phyloP scores from a whole-genome alignment of 208 protist species.

The Leishmania martiniquensis region DNA sequence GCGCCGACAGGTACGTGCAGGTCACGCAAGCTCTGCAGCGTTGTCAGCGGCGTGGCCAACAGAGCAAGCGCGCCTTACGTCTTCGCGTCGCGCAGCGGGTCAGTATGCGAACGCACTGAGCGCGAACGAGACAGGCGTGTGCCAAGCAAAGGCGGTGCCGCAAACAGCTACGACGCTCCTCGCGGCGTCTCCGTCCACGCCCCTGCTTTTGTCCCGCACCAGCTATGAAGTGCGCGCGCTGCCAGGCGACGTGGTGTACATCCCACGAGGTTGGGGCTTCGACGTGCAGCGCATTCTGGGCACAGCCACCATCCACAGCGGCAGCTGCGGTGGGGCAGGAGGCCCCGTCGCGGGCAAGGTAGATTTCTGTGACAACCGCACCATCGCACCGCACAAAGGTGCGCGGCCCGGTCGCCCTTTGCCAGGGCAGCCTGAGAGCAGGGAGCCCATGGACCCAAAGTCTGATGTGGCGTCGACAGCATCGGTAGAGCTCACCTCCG shows the following conservation, averaged over 20 bases:
- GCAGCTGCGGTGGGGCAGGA: background rate
- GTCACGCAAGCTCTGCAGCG: slow-evolving; percentile 29
- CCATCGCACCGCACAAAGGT: background rate
- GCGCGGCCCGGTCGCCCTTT: background rate
- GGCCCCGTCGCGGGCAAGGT: background rate
- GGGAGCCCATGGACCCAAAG: background rate
- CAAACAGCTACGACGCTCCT: background rate
- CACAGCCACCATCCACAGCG: slow-evolving; percentile 34
- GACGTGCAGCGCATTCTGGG: slow-evolving; percentile 64
- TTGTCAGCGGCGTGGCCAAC: slow-evolving; percentile 31
- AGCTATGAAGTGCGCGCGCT: slow-evolving; percentile 74
- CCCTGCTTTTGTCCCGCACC: slow-evolving; percentile 5
- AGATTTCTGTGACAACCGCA: slow-evolving; percentile 22
- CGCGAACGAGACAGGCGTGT: slow-evolving; percentile 27
- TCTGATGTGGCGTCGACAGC: background rate
- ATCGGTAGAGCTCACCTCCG: slow-evolving; percentile 1
- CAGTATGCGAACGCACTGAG: slow-evolving; percentile 37
- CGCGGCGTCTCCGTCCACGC: background rate
- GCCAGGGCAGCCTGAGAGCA: background rate
- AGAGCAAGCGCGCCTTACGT: slow-evolving; percentile 39
- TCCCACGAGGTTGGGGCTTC: slow-evolving; percentile 72
- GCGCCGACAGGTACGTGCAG: slow-evolving; percentile 41
- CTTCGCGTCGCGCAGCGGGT: slow-evolving; percentile 33
- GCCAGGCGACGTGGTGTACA: slow-evolving; percentile 82
- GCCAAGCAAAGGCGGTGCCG: background rate